Conservation (phyloP, 2,329 filamentous ascomycete species). For the Xylariaceae sp. region DNA sequence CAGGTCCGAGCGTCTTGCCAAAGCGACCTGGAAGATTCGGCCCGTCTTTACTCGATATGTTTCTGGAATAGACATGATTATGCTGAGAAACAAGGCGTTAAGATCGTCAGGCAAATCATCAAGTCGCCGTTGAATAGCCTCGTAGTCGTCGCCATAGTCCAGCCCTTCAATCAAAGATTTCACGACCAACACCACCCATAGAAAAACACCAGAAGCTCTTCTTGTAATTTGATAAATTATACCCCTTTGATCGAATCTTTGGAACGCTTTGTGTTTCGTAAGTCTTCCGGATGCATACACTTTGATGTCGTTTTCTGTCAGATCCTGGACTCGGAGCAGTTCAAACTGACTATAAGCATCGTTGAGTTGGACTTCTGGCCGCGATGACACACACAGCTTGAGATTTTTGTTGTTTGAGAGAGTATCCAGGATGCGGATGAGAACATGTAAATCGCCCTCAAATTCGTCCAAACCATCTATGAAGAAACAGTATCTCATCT, state of each 20-base stretch:
- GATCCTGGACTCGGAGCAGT: neutral
- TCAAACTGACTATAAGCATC: neutral
- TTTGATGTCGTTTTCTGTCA: neutral
- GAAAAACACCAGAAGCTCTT: neutral
- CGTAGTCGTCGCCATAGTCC: neutral
- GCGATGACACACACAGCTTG: neutral
- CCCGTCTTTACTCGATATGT: neutral
- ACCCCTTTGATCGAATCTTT: neutral
- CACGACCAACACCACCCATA: neutral
- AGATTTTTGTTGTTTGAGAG: neutral
- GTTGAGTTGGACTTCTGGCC: neutral
- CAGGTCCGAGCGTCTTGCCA: neutral
- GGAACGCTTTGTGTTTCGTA: neutral
- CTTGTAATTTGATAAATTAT: neutral
- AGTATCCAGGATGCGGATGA: neutral
- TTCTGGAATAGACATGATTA: neutral
- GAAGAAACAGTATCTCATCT: neutral
- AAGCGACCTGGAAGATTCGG: neutral
- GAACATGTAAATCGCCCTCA: neutral
- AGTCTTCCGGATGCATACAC: neutral
- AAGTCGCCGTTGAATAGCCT: neutral
- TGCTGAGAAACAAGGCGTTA: neutral
- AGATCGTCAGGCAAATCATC: neutral
- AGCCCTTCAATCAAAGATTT: neutral
- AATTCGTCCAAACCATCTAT: conserved; percentile 1